Evolutionary conservation across 495 filamentous ascomycete species (phyloP).

Genomic region (Aspergillus saccharolyticus): DNA sequence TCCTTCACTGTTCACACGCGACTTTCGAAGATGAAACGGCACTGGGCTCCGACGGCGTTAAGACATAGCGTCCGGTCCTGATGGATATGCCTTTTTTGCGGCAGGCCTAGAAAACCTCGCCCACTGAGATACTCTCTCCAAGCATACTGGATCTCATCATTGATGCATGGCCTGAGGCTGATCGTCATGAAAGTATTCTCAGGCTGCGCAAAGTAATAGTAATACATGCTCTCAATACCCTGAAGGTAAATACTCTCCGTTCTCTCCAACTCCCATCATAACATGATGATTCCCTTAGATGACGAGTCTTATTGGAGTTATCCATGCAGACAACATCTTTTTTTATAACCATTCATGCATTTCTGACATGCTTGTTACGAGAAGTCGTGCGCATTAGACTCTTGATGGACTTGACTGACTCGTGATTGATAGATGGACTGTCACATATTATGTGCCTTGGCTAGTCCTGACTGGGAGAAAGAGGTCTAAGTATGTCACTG

Average conservation of each 20-base stretch:
- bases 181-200: conserved; percentile 8
- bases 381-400: conserved; percentile 9
- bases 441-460: background rate
- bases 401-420: background rate
- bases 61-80: conserved; percentile 52
- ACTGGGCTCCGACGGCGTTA: conserved; percentile 94
- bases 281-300: conserved; percentile 54
- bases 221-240: background rate
- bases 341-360: conserved; percentile 58
- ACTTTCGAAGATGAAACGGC: conserved; percentile 86
- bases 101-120: conserved; percentile 99
- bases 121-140: conserved; percentile 66
- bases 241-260: conserved; percentile 16
- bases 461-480: background rate
- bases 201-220: background rate
- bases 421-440: background rate
- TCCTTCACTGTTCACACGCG: conserved; percentile 12
- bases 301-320: conserved; percentile 60
- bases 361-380: conserved; percentile 34
- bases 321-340: conserved; percentile 54
- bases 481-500: conserved; percentile 28
- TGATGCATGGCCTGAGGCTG: conserved; percentile 28
- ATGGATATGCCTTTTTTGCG: conserved; percentile 88
- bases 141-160: conserved; percentile 18
- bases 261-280: conserved; percentile 17